phyloP scores from a whole-genome alignment of 306 rosid genomes.

The Fagus sylvatica region DNA sequence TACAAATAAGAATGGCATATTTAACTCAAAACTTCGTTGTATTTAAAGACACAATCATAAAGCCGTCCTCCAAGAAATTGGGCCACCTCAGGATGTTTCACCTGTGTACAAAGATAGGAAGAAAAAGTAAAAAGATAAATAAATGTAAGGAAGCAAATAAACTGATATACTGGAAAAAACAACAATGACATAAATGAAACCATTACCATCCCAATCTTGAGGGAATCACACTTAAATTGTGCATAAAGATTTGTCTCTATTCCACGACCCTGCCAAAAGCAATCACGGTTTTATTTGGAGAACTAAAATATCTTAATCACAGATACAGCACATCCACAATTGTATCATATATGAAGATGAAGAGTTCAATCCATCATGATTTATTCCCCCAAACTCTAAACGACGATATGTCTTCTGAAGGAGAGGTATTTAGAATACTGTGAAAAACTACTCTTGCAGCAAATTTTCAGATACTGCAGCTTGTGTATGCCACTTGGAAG shows the following conservation, averaged over 20 bases:
- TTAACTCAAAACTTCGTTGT: constrained; percentile 65
- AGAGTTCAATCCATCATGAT: background rate
- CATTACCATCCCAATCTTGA: constrained; percentile 92
- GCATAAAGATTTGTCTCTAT: constrained; percentile 96
- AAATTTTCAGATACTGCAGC: background rate
- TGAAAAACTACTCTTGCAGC: background rate
- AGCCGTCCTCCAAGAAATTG: constrained; percentile 92
- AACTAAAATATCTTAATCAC: background rate
- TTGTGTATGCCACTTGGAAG: background rate
- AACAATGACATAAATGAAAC: constrained; percentile 2
- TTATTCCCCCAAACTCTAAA: constrained; percentile 1
- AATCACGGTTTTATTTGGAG: constrained; percentile 14
- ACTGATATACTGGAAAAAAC: constrained; percentile 7
- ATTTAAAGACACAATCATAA: constrained; percentile 90
- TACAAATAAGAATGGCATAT: constrained; percentile 21
- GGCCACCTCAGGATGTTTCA: constrained; percentile 90
- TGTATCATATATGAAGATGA: background rate
- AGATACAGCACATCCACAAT: background rate
- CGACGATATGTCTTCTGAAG: background rate
- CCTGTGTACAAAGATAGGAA: constrained; percentile 46
- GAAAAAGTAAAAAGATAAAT: constrained; percentile 4
- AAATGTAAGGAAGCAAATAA: constrained; percentile 1
- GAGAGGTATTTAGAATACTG: background rate
- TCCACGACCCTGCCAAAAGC: constrained; percentile 80
- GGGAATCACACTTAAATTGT: constrained; percentile 86